These are phyloP conservation scores for Russula sp. DNA, from an alignment of 768 basidiomycete genomes.

Conservation along the genomic window DNA sequence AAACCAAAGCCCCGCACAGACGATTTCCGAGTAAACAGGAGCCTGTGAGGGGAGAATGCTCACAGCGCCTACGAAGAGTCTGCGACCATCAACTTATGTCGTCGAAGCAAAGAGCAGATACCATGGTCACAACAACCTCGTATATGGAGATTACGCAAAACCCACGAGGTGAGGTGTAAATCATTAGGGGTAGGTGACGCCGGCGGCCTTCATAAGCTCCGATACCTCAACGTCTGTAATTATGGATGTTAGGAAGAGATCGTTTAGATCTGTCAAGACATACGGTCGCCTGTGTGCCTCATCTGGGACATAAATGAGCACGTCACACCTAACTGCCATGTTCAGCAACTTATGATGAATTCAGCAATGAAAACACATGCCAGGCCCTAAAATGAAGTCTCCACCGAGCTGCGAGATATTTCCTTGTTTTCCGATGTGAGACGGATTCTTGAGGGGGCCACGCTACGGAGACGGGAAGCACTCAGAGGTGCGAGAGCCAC, in stretches of 20 bases:
- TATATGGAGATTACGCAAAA: not conserved
- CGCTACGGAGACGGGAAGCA: constrained; percentile 3
- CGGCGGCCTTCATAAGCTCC: constrained; percentile 26
- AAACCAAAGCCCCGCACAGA: not conserved
- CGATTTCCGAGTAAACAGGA: not conserved
- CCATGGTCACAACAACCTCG: not conserved
- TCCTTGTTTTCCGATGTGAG: constrained; percentile 26
- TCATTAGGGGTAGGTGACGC: constrained; percentile 28
- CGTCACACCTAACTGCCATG: constrained; percentile 5
- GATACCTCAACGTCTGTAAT: constrained; percentile 25
- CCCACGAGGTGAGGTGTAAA: not conserved
- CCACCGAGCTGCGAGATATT: constrained; percentile 28
- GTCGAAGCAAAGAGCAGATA: not conserved
- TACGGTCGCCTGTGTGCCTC: constrained; percentile 29
- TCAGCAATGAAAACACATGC: not conserved
- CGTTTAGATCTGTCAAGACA: not conserved
- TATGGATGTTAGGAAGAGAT: not conserved
- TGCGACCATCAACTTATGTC: not conserved
- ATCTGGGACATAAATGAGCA: constrained; percentile 26
- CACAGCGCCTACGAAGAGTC: not conserved
- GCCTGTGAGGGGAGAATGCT: not conserved
- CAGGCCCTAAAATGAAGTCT: constrained; percentile 29
- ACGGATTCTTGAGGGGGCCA: constrained; percentile 25
- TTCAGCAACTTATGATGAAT: not conserved
- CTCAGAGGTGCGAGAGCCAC: not conserved